Evolutionary conservation across 2,329 filamentous ascomycete species (phyloP), one percentile per base, ranked within the genome.

Genomic region (Aspergillus sp.): DNA sequence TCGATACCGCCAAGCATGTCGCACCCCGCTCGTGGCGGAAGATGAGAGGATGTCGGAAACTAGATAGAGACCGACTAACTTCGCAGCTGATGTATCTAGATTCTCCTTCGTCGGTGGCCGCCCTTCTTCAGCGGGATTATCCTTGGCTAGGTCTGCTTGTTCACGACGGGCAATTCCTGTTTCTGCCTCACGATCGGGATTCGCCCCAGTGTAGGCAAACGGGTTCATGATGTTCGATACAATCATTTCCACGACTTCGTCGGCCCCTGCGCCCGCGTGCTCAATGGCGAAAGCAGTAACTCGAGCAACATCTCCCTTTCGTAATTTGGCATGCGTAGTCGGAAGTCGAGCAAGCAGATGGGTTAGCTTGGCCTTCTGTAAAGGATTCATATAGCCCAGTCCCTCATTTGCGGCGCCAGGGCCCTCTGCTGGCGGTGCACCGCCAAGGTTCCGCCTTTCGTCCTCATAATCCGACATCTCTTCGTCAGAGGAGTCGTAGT

Each of bases 231-330:
- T 83, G 69, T 99, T 98, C 1, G 87, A 83, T 0, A 96, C 85
- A 39, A 98, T 88, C 77, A 96, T 86, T 53, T 94, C 86, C n/a
- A 96, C 92, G 38, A 97, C 89, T 78, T 98, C 95, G 64, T 96
- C 90, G 11, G 91, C 90, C 15, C 93, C 95, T 19, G 87, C 84
- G 41, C 89, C 91, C 1, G 92, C 90, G 73, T 98, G 92, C 2
- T 88, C 89, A 58, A 98, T 92, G 11, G 93, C 93, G 76, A 98
- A 97, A 3, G 89, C 85, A 1, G 93, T 94, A 2, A 97, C 83
- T 5, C 92, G 85, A 1, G 92, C 93, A 49, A 98, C 86, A 70
- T 98, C 92, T 2, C 92, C 92, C 70, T 91, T 91, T 27, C 91
- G 85, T 25, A 97, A 81, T 66, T 85, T 89, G 2, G 88, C 85